Conservation (phyloP, 2,329 filamentous ascomycete genomes). For the Claviceps maximensis region DNA sequence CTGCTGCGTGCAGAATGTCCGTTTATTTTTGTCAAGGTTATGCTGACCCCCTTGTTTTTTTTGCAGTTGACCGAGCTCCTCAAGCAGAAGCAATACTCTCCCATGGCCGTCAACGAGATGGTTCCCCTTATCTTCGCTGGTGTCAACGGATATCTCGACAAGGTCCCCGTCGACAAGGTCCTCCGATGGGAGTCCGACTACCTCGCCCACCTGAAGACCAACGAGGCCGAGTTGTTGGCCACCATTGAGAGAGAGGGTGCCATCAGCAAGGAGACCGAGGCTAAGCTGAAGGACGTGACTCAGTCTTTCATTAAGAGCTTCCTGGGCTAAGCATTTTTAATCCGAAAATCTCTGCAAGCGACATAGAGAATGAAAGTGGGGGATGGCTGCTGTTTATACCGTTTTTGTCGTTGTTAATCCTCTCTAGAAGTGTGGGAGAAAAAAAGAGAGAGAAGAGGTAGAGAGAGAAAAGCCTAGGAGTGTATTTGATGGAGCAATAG, state of each 20-base stretch:
- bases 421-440: constrained; percentile 24
- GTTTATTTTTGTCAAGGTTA: not conserved
- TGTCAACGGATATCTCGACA: constrained; percentile 94
- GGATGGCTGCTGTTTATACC: constrained; percentile 38
- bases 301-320: constrained; percentile 88
- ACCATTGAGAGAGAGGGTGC: constrained; percentile 93
- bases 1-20: not conserved
- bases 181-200: constrained; percentile 91
- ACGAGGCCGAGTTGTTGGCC: constrained; percentile 70
- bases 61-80: constrained; percentile 78
- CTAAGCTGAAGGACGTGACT: constrained; percentile 66
- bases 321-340: constrained; percentile 34
- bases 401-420: constrained; percentile 21
- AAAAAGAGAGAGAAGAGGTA: not conserved
- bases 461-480: constrained; percentile 27
- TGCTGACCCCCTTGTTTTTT: constrained; percentile 1
- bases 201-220: constrained; percentile 80
- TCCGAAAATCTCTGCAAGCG: constrained; percentile 16
- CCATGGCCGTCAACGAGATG: constrained; percentile 99
- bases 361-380: constrained; percentile 19
- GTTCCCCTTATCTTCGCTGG: constrained; percentile 98
- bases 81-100: constrained; percentile 99
- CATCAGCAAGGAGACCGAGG: constrained; percentile 87
- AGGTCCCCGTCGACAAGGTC: constrained; percentile 80
- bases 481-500: constrained; percentile 34